These are phyloP conservation scores for Albugo candida DNA, from an alignment of 352 stramenopile species.

Conservation along the genomic window DNA sequence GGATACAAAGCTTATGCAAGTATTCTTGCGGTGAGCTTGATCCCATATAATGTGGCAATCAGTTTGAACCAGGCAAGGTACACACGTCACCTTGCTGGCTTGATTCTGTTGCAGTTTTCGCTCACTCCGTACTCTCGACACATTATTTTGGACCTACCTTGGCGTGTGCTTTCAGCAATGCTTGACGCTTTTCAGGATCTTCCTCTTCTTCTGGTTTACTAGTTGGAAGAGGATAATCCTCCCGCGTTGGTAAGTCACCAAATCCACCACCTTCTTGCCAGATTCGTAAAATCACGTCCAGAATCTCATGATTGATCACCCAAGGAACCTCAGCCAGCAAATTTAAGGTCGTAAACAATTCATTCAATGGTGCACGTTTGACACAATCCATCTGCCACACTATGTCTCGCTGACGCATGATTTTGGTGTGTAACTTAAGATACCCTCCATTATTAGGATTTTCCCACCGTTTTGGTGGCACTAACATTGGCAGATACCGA, in stretches of 20 bases:
- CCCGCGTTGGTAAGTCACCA: constrained; percentile 81
- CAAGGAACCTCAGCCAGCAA: constrained; percentile 84
- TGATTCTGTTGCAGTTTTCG: constrained; percentile 61
- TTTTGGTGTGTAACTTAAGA: constrained; percentile 77
- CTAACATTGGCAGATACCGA: constrained; percentile 91
- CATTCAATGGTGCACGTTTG: constrained; percentile 60
- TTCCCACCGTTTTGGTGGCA: constrained; percentile 86
- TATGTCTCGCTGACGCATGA: constrained; percentile 82
- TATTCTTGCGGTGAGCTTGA: neutral
- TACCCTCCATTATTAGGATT: constrained; percentile 84
- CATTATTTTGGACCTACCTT: constrained; percentile 30
- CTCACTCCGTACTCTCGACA: constrained; percentile 1
- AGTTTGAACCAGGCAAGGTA: constrained; percentile 72
- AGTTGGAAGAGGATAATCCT: constrained; percentile 26
- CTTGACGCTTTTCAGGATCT: constrained; percentile 28
- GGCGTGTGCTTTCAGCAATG: constrained; percentile 43
- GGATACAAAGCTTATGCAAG: neutral
- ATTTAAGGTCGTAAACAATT: constrained; percentile 84
- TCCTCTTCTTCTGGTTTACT: constrained; percentile 39
- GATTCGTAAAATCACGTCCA: constrained; percentile 80
- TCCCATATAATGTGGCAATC: constrained; percentile 30
- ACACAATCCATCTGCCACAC: constrained; percentile 81
- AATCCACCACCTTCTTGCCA: constrained; percentile 84
- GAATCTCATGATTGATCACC: constrained; percentile 89
- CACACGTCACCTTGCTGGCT: constrained; percentile 34